Evolutionary conservation across 352 stramenopile species (phyloP).

Genomic region (Globisporangium mamillatum): DNA sequence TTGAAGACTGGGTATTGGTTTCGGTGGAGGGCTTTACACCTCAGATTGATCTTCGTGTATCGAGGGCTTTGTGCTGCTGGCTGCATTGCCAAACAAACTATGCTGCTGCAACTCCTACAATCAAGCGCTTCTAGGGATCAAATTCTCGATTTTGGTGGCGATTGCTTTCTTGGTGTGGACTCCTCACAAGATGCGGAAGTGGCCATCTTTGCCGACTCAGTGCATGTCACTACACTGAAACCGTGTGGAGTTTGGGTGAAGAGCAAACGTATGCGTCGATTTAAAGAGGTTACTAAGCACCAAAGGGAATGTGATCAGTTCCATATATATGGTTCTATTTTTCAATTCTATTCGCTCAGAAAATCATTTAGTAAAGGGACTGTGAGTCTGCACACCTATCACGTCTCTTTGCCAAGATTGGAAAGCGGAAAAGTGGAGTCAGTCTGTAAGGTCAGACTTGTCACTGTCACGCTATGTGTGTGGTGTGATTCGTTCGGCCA

Average conservation of each 20-base stretch:
- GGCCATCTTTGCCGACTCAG: neutral
- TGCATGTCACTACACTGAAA: neutral
- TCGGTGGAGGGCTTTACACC: no score
- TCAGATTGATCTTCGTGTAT: no score
- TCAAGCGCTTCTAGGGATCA: no score
- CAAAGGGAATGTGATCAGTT: neutral
- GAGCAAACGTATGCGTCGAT: neutral
- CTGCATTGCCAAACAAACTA: no score
- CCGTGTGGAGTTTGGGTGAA: neutral
- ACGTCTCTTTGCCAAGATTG: neutral
- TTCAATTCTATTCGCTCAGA: neutral
- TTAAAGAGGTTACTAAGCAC: neutral
- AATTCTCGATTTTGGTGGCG: neutral
- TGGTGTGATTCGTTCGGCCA: neutral
- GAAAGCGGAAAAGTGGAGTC: neutral
- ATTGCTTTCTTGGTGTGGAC: neutral
- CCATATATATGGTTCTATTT: neutral
- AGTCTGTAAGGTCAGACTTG: neutral
- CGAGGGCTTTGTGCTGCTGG: no score
- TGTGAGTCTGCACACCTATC: neutral
- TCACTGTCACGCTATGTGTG: neutral
- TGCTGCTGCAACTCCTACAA: no score
- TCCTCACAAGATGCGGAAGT: neutral
- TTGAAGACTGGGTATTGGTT: no score
- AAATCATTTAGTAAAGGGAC: neutral